Evolutionary conservation across 208 protist genomes (phyloP).

Genomic region (Borovskyia barvae): DNA sequence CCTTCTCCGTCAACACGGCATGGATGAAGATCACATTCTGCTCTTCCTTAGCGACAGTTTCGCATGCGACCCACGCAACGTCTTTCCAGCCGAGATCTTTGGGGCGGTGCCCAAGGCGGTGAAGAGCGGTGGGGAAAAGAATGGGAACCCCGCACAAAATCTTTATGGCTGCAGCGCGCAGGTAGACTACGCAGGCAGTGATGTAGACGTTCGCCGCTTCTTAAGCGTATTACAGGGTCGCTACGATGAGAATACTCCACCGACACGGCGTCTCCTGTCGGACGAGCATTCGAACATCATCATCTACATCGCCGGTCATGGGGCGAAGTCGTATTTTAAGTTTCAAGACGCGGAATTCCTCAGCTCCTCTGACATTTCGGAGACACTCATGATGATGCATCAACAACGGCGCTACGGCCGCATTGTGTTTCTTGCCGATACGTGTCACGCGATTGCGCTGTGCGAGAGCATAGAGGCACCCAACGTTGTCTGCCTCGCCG

Average conservation of each 20-base stretch:
- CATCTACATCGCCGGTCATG: conserved; percentile 97
- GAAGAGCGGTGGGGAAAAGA: background rate
- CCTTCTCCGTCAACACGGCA: conserved; percentile 93
- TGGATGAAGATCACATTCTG: conserved; percentile 95
- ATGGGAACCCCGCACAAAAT: conserved; percentile 30
- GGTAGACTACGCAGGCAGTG: conserved; percentile 97
- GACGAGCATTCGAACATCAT: conserved; percentile 96
- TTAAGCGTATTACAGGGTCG: conserved; percentile 93
- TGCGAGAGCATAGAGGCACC: conserved; percentile 82
- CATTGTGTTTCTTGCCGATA: conserved; percentile 95
- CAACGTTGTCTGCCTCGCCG: conserved; percentile 75
- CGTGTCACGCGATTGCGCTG: conserved; percentile 94
- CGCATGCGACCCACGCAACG: conserved; percentile 97
- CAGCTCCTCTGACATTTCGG: conserved; percentile 83
- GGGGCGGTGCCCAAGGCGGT: conserved; percentile 34
- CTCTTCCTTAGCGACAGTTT: conserved; percentile 98
- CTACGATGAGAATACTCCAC: conserved; percentile 89
- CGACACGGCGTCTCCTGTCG: conserved; percentile 91
- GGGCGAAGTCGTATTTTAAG: conserved; percentile 96
- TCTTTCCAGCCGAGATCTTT: conserved; percentile 77
- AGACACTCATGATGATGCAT: conserved; percentile 96
- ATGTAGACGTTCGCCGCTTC: conserved; percentile 96
- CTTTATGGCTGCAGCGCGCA: conserved; percentile 93
- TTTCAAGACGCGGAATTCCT: conserved; percentile 96
- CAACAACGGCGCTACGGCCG: conserved; percentile 91